These are phyloP conservation scores for Eucalyptus tenuipes DNA, from an alignment of 345 rosid species.

Conservation along the genomic window DNA sequence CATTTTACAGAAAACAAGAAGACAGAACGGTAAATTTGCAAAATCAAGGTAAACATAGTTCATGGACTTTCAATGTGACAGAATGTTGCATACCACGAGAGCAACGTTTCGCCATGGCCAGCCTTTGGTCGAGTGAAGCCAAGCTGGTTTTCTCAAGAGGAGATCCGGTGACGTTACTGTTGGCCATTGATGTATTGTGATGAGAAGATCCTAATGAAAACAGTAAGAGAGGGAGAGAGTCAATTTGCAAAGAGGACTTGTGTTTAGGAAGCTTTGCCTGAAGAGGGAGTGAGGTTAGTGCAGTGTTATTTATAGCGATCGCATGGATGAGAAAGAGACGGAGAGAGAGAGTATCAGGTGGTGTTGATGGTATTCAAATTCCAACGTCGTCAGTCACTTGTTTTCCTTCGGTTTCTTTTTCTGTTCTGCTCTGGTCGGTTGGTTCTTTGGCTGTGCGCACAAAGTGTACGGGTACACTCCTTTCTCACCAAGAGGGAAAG, in stretches of 20 bases:
- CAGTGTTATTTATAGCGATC: not conserved
- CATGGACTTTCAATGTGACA: not conserved
- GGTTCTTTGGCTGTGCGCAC: not conserved
- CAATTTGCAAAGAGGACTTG: not conserved
- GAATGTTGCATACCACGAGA: conserved; percentile 22
- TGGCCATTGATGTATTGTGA: conserved; percentile 12
- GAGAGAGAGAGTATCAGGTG: not conserved
- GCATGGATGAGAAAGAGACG: not conserved
- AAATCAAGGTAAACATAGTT: not conserved
- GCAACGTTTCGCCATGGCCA: conserved; percentile 50
- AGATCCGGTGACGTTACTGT: conserved; percentile 22
- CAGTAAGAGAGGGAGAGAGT: not conserved
- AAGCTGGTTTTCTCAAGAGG: conserved; percentile 25
- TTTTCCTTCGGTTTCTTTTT: not conserved
- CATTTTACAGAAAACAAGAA: not conserved
- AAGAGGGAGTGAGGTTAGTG: not conserved
- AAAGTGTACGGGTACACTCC: not conserved
- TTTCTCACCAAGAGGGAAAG: not conserved
- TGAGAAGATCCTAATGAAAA: not conserved
- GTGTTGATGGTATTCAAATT: not conserved
- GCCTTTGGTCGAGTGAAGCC: conserved; percentile 43
- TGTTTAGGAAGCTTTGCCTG: not conserved
- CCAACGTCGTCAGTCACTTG: not conserved
- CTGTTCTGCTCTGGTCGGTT: not conserved
- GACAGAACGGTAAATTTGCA: not conserved